Evolutionary conservation across 2,329 filamentous ascomycete genomes (phyloP).

Genomic region (Penicillium vulpinum): DNA sequence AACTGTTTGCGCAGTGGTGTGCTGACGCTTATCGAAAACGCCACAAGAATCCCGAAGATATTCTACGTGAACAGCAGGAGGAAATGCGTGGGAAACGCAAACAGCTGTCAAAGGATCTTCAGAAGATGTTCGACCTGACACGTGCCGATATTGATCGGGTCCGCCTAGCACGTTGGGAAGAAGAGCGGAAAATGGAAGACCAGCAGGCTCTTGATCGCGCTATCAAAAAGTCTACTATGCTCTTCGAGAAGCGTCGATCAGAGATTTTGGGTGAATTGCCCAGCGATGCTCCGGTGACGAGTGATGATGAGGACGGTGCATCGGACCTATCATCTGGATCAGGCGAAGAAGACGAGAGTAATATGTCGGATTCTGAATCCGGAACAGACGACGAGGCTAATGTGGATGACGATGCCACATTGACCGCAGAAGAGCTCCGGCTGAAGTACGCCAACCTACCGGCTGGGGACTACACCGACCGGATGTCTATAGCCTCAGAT

Average conservation of each 20-base stretch:
- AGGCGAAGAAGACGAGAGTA: conserved; percentile 55
- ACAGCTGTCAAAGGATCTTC: conserved; percentile 65
- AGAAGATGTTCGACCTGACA: conserved; percentile 61
- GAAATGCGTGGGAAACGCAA: conserved; percentile 69
- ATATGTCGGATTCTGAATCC: conserved; percentile 50
- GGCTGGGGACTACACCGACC: conserved; percentile 22
- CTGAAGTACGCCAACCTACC: conserved; percentile 49
- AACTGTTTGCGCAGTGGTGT: conserved; percentile 65
- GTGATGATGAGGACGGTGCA: conserved; percentile 47
- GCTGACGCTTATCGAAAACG: conserved; percentile 45
- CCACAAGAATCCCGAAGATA: conserved; percentile 63
- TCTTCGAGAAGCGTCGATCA: conserved; percentile 48
- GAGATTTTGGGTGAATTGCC: conserved; percentile 55
- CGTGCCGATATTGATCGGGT: conserved; percentile 58
- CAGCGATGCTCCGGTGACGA: conserved; percentile 70
- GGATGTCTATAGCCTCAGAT: conserved; percentile 27
- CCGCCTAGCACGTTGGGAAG: conserved; percentile 59
- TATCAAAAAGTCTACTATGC: conserved; percentile 53
- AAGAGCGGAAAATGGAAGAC: conserved; percentile 51
- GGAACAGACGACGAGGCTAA: conserved; percentile 44
- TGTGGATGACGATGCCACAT: conserved; percentile 45
- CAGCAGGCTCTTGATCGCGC: conserved; percentile 57
- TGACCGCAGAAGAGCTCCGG: conserved; percentile 50
- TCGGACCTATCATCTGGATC: conserved; percentile 56
- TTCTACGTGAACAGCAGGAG: conserved; percentile 73